phyloP scores from a whole-genome alignment of 208 protist genomes.

The Trypanosoma cruzi region DNA sequence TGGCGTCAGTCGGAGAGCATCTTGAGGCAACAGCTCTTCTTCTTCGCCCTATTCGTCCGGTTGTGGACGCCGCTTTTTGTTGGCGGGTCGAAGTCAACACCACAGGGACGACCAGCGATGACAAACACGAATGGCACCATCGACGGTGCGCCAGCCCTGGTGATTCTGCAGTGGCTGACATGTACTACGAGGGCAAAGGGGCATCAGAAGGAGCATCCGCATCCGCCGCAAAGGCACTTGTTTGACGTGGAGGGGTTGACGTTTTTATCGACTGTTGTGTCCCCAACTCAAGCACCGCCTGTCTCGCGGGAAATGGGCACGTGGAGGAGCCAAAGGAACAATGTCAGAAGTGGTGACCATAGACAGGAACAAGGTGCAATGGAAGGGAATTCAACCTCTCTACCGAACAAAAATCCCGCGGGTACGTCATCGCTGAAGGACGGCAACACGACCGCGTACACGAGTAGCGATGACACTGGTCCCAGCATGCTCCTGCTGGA shows the following conservation, averaged over 20 bases:
- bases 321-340: constrained; percentile 9
- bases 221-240: not conserved
- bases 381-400: not conserved
- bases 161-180: constrained; percentile 79
- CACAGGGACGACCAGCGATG: not conserved
- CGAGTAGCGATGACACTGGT: not conserved
- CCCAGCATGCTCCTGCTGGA: constrained; percentile 41
- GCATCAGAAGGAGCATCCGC: not conserved
- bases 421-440: not conserved
- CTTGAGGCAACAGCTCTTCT: constrained; percentile 83
- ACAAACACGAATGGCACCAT: constrained; percentile 22
- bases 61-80: constrained; percentile 85
- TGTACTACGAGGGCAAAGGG: constrained; percentile 30
- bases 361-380: not conserved
- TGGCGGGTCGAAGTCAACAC: constrained; percentile 19
- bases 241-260: constrained; percentile 26
- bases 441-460: too few species aligned
- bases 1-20: constrained; percentile 55
- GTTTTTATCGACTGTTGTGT: constrained; percentile 11
- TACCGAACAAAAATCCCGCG: not conserved
- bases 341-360: constrained; percentile 5
- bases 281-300: constrained; percentile 12
- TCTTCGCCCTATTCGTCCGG: constrained; percentile 71
- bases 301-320: constrained; percentile 15
- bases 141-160: constrained; percentile 50